Conservation (phyloP, 1,139 yeast genomes). For the Hansenula lynferdii region DNA sequence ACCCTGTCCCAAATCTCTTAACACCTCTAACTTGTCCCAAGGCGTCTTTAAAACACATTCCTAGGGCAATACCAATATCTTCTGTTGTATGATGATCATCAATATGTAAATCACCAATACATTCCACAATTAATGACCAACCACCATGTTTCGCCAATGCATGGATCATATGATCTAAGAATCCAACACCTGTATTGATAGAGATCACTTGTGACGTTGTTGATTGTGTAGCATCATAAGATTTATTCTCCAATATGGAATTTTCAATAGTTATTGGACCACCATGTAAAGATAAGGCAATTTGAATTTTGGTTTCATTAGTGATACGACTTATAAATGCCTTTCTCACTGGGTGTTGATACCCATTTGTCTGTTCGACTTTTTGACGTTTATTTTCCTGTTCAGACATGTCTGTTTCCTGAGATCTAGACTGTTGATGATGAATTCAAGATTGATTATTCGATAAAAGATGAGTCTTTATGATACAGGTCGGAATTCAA, state of each 20-base stretch:
- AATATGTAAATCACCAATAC: slow-evolving; percentile 90
- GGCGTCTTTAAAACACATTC: slow-evolving; percentile 85
- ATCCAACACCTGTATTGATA: slow-evolving; percentile 90
- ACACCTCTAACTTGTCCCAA: slow-evolving; percentile 88
- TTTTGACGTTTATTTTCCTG: no score
- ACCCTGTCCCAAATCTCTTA: slow-evolving; percentile 89
- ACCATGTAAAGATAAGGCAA: slow-evolving; percentile 81
- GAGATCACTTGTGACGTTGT: slow-evolving; percentile 63
- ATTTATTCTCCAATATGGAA: slow-evolving; percentile 41
- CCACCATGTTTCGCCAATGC: slow-evolving; percentile 97
- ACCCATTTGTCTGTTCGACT: no score
- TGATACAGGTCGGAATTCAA: no score
- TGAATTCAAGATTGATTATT: no score
- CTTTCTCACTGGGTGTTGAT: slow-evolving; percentile 28
- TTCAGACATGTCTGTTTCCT: no score
- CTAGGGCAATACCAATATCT: slow-evolving; percentile 91
- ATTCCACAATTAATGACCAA: slow-evolving; percentile 87
- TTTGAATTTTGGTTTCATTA: slow-evolving; percentile 90
- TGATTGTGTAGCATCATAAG: slow-evolving; percentile 38
- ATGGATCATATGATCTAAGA: slow-evolving; percentile 94
- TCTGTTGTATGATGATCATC: slow-evolving; percentile 98
- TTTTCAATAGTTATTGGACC: slow-evolving; percentile 60
- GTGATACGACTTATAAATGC: slow-evolving; percentile 70
- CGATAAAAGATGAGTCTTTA: no score
- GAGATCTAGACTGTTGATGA: no score